Base-by-base conservation (phyloP, 2,329 filamentous ascomycete species). In the Diplodia mutila region DNA sequence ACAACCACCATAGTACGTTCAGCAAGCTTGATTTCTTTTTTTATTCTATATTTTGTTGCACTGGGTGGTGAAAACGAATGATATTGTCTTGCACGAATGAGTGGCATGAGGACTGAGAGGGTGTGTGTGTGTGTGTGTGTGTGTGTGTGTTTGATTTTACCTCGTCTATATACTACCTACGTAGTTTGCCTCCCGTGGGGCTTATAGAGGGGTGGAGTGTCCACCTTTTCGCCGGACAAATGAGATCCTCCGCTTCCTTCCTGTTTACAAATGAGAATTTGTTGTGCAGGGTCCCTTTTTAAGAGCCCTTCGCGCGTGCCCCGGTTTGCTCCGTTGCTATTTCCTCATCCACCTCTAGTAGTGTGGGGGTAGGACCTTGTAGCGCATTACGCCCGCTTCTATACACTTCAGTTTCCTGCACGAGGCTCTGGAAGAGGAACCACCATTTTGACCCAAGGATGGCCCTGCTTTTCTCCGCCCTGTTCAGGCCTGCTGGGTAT, bases 371-470 rank as follows among this genome's bases (percentile, higher is more conserved):
- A 7, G 42, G 42, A 46, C 42, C 51, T 53, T 53, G 23, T 53
- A 53, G 51, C 51, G 51, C 25, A 53, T 53, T 57, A n/a, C 54
- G 54, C 34, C 54, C 29, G 32, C 34, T 57, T 25, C 34, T 37
- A 25, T 57, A 57, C 18, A 57, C 54, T 18, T 42, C 29, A 11
- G 54, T 57, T 57, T 37, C 21, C 29, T 57, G 18, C 29, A 57
- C 54, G 3, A 57, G 29, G 54, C 21, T 23, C n/a, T 42, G 54
- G 29, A 57, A 57, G 29, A 57, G 54, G 18, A 57, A 57, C 54
- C 54, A 57, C 18, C 54, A 29, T 25, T 57, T 57, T 21, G 54
- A 18, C 12, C 54, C 54, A 18, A 57, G 54, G 21, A 57, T 37
- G 32, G 32, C 14, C 14, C 34, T 37, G 21, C 37, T 57, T 25